Evolutionary conservation across 768 basidiomycete species (phyloP).

Genomic region (Kwoniella sp.): DNA sequence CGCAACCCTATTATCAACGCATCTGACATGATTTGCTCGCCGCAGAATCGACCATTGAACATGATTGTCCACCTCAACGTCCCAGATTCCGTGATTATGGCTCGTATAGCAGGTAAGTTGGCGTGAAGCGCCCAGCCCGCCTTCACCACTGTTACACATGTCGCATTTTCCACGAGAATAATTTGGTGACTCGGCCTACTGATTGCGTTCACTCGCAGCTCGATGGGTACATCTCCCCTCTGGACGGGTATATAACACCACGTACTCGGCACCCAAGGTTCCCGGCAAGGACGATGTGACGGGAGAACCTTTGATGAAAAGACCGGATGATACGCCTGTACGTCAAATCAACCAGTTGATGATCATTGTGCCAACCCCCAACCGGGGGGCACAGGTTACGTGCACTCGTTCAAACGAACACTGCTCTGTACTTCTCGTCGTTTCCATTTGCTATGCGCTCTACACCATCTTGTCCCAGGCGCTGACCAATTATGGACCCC

Average conservation of each 20-base stretch:
- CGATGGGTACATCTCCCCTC: slow-evolving; percentile 57
- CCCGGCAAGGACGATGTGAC: slow-evolving; percentile 55
- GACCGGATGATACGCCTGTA: slow-evolving; percentile 57
- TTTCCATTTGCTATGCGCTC: too few relatives aligned
- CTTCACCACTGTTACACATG: too few relatives aligned
- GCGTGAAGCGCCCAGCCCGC: neutral
- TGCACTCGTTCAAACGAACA: too few relatives aligned
- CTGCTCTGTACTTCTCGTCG: too few relatives aligned
- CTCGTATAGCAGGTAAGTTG: slow-evolving; percentile 52
- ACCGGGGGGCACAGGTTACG: too few relatives aligned
- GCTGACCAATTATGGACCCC: neutral
- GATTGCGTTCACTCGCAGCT: slow-evolving; percentile 35
- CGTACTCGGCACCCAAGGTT: slow-evolving; percentile 54
- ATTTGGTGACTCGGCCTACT: too few relatives aligned
- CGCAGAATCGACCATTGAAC: slow-evolving; percentile 54
- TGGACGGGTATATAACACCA: slow-evolving; percentile 55
- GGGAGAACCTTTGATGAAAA: slow-evolving; percentile 53
- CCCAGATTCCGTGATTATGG: slow-evolving; percentile 55
- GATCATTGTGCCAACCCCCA: too few relatives aligned
- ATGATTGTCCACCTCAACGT: slow-evolving; percentile 57
- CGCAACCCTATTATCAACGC: neutral
- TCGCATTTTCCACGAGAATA: too few relatives aligned
- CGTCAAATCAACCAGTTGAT: neutral
- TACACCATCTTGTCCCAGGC: neutral
- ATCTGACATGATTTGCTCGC: neutral